Conservation (phyloP, 768 basidiomycete species). For the Macrolepiota dolichaula region DNA sequence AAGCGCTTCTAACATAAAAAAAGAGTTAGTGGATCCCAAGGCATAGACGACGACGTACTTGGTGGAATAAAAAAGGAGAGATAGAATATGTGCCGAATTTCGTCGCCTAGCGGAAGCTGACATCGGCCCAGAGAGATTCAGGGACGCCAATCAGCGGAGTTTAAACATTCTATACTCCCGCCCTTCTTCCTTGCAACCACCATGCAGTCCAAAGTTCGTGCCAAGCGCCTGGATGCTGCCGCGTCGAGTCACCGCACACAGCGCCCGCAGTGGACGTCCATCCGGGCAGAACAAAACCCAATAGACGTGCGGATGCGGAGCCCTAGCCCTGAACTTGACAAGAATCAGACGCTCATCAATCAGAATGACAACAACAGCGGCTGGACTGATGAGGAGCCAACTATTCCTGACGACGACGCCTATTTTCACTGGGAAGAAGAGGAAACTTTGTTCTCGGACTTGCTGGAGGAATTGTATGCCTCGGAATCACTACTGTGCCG, state of each 20-base stretch:
- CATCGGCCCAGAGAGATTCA: neutral
- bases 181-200: conserved; percentile 15
- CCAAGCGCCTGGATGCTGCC: neutral
- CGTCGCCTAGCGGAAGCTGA: neutral
- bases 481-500: conserved; percentile 11
- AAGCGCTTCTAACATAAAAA: conserved; percentile 13
- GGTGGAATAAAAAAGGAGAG: conserved; percentile 18
- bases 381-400: conserved; percentile 17
- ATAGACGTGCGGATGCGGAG: neutral
- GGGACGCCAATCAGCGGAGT: conserved; percentile 35
- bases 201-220: conserved; percentile 11
- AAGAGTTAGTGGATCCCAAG: neutral
- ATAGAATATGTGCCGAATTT: conserved; percentile 10
- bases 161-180: conserved; percentile 24
- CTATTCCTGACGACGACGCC: conserved; percentile 26
- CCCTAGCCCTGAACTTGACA: conserved; percentile 6
- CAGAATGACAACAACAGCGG: conserved; percentile 14
- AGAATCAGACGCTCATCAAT: conserved; percentile 13
- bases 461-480: conserved; percentile 41
- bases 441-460: conserved; percentile 45
- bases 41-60: conserved; percentile 14
- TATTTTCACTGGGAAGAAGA: conserved; percentile 51
- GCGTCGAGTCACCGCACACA: neutral
- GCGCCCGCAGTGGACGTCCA: neutral
- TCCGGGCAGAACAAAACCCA: neutral